Evolutionary conservation across 2,329 filamentous ascomycete species (phyloP), one percentile per base, ranked within the genome.

Genomic region (Colletotrichum aenigma): DNA sequence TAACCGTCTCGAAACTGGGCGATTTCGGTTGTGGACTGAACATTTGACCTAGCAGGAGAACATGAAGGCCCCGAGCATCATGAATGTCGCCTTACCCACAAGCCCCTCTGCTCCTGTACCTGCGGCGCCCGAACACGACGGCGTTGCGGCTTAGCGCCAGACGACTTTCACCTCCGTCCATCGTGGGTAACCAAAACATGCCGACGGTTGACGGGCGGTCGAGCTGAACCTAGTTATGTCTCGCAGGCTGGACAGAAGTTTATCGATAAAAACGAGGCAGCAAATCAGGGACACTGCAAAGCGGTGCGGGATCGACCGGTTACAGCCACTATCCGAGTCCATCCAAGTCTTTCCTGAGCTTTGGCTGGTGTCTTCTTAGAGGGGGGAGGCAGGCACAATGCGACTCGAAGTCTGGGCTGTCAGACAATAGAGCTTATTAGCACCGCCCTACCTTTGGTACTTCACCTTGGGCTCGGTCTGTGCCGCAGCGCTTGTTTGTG

Each of bases 401-500:
- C 65, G 28, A 24, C 64, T 65, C 70, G 30, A 21, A 52, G 56
- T 64, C 48, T 38, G 48, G 64, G 70, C 74, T 69, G 70, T 58
- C 70, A 58, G 70, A 74, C 70, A 74, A 73, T 60, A 28, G 64
- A 75, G 70, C 70, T 68, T 73, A 65, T 65, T 30, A 21, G 64
- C 28, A 32, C 24, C 30, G 68, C 34, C 34, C 21, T 21, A 43
- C 28, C 56, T 21, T 18, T 12, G 56, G 28, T 62, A 61, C 58
- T 61, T 56, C 24, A 43, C 24, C 34, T 72, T 48, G 32, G 43
- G 69, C 56, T 62, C 73, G 26, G 64, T 75, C 73, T 73, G 69
- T 75, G 73, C 70, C 48, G 64, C 65, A 68, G 56, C 30, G 32
- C 32, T 32, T 56, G 67, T 71, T 32, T 56, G 67, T 71, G 62